Conservation (phyloP, 805 yeast genomes). For the Candida ficus region DNA sequence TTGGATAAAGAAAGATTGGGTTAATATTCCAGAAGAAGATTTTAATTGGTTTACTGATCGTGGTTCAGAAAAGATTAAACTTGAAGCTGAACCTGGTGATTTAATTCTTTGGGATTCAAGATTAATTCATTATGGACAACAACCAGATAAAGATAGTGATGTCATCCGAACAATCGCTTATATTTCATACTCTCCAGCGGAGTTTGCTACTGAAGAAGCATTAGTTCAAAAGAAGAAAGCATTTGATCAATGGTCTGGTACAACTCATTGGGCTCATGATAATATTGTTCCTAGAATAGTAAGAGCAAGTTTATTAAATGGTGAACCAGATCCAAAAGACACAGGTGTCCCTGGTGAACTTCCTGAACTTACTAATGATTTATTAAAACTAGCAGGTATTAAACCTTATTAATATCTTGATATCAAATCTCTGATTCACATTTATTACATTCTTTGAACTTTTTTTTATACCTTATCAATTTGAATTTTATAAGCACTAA, state of each 20-base stretch:
- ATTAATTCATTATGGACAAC: slow-evolving; percentile 27
- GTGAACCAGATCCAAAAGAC: slow-evolving; percentile 22
- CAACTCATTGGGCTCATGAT: slow-evolving; percentile 32
- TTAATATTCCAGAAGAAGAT: slow-evolving; percentile 18
- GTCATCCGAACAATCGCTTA: slow-evolving; percentile 27
- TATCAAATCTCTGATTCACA: too few species aligned
- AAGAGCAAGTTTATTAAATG: slow-evolving; percentile 16
- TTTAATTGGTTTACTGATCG: slow-evolving; percentile 24
- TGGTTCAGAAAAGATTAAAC: slow-evolving; percentile 26
- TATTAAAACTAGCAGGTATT: slow-evolving; percentile 27
- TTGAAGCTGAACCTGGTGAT: slow-evolving; percentile 31
- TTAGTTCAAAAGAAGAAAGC: slow-evolving; percentile 19
- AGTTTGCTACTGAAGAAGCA: slow-evolving; percentile 27
- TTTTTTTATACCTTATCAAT: too few species aligned
- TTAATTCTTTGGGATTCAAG: slow-evolving; percentile 33
- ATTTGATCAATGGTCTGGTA: slow-evolving; percentile 24
- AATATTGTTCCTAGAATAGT: slow-evolving; percentile 17
- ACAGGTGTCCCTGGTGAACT: slow-evolving; percentile 20
- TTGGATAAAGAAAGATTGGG: slow-evolving; percentile 24
- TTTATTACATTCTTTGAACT: too few species aligned
- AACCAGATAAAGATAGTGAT: slow-evolving; percentile 23
- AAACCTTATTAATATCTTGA: too few species aligned
- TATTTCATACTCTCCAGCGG: slow-evolving; percentile 28
- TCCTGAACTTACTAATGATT: slow-evolving; percentile 25
- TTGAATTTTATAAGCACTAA: too few species aligned